phyloP scores from a whole-genome alignment of 2,329 filamentous ascomycete species.

The Aureobasidium musti region DNA sequence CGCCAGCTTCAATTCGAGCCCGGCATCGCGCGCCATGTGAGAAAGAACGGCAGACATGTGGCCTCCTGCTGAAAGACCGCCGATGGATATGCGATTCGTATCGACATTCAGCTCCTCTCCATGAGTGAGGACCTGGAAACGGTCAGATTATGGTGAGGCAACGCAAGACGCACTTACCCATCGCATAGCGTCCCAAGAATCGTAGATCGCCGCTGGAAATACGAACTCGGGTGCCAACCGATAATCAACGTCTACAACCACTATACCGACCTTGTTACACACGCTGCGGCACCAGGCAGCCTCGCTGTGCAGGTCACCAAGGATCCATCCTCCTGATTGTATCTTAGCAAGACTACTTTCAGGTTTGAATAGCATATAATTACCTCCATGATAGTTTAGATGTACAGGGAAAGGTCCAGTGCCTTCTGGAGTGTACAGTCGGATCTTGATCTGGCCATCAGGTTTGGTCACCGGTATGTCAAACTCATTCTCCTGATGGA shows the following conservation, averaged over 20 bases:
- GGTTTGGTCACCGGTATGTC: not conserved
- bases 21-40: slow-evolving; percentile 46
- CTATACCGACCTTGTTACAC: slow-evolving; percentile 42
- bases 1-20: slow-evolving; percentile 32
- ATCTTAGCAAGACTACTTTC: not conserved
- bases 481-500: not conserved
- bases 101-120: not conserved
- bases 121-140: not conserved
- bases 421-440: not conserved
- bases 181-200: slow-evolving; percentile 51
- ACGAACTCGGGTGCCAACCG: slow-evolving; percentile 55
- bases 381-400: slow-evolving; percentile 40
- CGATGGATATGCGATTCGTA: slow-evolving; percentile 37
- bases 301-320: slow-evolving; percentile 49
- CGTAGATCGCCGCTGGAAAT: slow-evolving; percentile 53
- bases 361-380: not conserved
- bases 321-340: slow-evolving; percentile 45
- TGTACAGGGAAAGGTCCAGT: not conserved
- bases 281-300: slow-evolving; percentile 48
- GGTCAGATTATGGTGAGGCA: not conserved
- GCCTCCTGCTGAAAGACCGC: slow-evolving; percentile 56
- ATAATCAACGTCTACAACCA: slow-evolving; percentile 56
- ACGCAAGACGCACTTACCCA: slow-evolving; percentile 54
- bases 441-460: not conserved
- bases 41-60: slow-evolving; percentile 54